Evolutionary conservation across 345 rosid genomes (phyloP).

Genomic region (Odontarrhena argentea): DNA sequence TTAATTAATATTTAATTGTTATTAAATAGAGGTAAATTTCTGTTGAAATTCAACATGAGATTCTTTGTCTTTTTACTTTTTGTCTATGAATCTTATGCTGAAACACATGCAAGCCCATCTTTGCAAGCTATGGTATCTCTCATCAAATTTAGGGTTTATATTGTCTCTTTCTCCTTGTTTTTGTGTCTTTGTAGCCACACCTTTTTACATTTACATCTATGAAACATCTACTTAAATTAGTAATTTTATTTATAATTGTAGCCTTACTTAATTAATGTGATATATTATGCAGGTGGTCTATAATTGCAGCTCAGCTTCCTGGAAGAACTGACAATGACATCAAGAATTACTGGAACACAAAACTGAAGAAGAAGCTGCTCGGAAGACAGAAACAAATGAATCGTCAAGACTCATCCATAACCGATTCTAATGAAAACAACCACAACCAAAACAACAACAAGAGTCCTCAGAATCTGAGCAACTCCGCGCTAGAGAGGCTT

Average conservation of each 20-base stretch:
- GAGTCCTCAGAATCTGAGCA: slow-evolving; percentile 57
- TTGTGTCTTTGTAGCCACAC: slow-evolving; percentile 30
- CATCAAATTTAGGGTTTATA: slow-evolving; percentile 37
- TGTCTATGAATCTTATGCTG: slow-evolving; percentile 48
- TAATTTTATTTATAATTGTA: slow-evolving; percentile 10
- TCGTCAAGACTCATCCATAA: slow-evolving; percentile 40
- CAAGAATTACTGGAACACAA: slow-evolving; percentile 97
- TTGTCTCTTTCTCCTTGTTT: slow-evolving; percentile 41
- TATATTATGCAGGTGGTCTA: slow-evolving; percentile 74
- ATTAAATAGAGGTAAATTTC: slow-evolving; percentile 1
- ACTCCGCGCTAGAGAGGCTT: slow-evolving; percentile 82
- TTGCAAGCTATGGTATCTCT: slow-evolving; percentile 18
- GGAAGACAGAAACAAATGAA: slow-evolving; percentile 74
- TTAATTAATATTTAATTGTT: neutral
- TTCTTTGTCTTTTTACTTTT: slow-evolving; percentile 48
- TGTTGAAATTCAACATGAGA: slow-evolving; percentile 12
- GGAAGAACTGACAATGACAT: slow-evolving; percentile 99
- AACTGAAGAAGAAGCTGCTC: slow-evolving; percentile 88
- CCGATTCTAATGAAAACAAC: slow-evolving; percentile 30
- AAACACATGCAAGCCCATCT: slow-evolving; percentile 35
- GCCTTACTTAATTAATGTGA: slow-evolving; percentile 7
- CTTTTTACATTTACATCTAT: slow-evolving; percentile 8
- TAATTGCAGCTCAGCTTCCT: slow-evolving; percentile 97
- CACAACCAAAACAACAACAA: slow-evolving; percentile 38
- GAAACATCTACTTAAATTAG: slow-evolving; percentile 4